Evolutionary conservation across 2,329 filamentous ascomycete genomes (phyloP).

Genomic region (Colletotrichum caudatum): DNA sequence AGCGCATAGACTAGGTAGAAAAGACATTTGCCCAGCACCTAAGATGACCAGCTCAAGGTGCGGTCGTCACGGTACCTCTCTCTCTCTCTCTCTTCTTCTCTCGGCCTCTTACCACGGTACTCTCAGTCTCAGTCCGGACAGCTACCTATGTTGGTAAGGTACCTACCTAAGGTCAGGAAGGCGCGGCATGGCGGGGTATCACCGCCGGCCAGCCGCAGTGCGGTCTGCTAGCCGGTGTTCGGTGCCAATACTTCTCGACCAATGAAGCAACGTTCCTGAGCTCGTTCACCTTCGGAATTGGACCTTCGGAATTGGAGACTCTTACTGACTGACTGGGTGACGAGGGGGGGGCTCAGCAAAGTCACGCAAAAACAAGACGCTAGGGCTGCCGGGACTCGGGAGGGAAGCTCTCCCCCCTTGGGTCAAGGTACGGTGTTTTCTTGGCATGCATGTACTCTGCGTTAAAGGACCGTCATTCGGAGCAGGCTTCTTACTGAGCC

Average conservation of each 20-base stretch:
- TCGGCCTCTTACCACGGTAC: neutral
- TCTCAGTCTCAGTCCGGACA: neutral
- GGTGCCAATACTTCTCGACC: neutral
- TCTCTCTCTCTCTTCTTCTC: neutral
- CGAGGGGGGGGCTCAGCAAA: constrained; percentile 3
- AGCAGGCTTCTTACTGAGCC: neutral
- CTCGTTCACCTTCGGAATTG: neutral
- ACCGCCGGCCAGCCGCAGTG: neutral
- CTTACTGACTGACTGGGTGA: too few relatives aligned
- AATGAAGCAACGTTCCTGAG: neutral
- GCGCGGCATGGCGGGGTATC: constrained; percentile 3
- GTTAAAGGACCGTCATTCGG: neutral
- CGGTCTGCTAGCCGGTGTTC: neutral
- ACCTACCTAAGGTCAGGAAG: neutral
- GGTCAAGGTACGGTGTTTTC: neutral
- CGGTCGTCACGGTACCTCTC: neutral
- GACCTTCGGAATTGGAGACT: neutral
- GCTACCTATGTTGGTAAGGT: neutral
- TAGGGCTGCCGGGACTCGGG: neutral
- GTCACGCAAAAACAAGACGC: constrained; percentile 8
- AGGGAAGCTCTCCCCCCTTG: constrained; percentile 12
- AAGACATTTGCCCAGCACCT: neutral
- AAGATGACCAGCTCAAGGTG: neutral
- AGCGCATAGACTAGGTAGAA: constrained; percentile 16
- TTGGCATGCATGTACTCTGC: constrained; percentile 4